Evolutionary conservation across 768 basidiomycete genomes (phyloP).

Genomic region (Crassisporium funariophilum): DNA sequence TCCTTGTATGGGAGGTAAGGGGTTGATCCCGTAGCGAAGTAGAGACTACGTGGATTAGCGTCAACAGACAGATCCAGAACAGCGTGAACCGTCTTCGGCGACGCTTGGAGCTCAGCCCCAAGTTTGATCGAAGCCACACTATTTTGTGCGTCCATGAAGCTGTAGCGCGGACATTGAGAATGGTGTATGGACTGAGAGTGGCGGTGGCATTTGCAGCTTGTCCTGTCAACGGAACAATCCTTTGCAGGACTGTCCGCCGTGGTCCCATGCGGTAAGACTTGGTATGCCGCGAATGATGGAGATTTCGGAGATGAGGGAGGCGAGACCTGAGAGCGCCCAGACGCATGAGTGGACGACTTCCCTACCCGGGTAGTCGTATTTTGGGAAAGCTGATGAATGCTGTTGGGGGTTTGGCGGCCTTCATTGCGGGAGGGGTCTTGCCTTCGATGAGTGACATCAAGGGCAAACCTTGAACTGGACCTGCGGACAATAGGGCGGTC

Average conservation of each 20-base stretch:
- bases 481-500: conserved; percentile 6
- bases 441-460: conserved; percentile 7
- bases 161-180: conserved; percentile 19
- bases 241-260: no score
- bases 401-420: background rate
- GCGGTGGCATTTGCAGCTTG: conserved; percentile 12
- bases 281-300: conserved; percentile 11
- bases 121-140: conserved; percentile 4
- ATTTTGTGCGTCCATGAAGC: conserved; percentile 5
- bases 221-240: conserved; percentile 10
- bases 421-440: background rate
- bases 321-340: no score
- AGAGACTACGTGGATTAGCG: conserved; percentile 18
- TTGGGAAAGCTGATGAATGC: conserved; percentile 1
- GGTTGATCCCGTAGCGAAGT: conserved; percentile 23
- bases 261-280: conserved; percentile 22
- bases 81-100: conserved; percentile 19
- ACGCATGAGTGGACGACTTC: conserved; percentile 1
- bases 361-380: background rate
- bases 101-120: conserved; percentile 3
- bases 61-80: conserved; percentile 22
- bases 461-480: conserved; percentile 8
- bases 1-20: conserved; percentile 26
- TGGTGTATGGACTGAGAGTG: conserved; percentile 8
- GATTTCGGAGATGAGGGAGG: conserved; percentile 6